Conservation (phyloP, 169 alveolate species). For the Plasmodium gonderi region DNA sequence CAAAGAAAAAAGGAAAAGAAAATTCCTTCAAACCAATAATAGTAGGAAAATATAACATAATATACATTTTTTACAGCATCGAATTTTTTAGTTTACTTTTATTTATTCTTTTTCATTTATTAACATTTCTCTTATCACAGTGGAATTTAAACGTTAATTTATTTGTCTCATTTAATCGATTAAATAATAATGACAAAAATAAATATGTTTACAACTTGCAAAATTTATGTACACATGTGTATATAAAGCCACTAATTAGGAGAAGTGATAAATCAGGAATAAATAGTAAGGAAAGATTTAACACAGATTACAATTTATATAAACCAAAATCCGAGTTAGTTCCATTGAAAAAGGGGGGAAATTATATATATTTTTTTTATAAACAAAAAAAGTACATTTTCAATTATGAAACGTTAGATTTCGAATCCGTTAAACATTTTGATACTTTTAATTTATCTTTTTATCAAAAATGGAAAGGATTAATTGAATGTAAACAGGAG, state of each 20-base stretch:
- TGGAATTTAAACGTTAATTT: slow-evolving; percentile 40
- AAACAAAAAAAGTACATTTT: slow-evolving; percentile 80
- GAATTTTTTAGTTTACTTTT: slow-evolving; percentile 46
- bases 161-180: not conserved
- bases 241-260: slow-evolving; percentile 23
- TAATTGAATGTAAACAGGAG: slow-evolving; percentile 27
- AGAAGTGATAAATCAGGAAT: not conserved
- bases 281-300: slow-evolving; percentile 30
- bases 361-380: slow-evolving; percentile 74
- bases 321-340: slow-evolving; percentile 63
- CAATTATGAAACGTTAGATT: slow-evolving; percentile 55
- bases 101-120: slow-evolving; percentile 35
- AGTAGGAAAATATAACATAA: slow-evolving; percentile 58
- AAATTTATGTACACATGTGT: slow-evolving; percentile 54
- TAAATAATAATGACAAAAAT: not conserved
- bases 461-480: slow-evolving; percentile 79
- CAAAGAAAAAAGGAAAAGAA: not conserved
- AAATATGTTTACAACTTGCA: slow-evolving; percentile 33
- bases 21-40: slow-evolving; percentile 47
- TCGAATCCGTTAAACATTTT: slow-evolving; percentile 82
- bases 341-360: slow-evolving; percentile 64
- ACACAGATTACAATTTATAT: slow-evolving; percentile 47
- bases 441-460: slow-evolving; percentile 73
- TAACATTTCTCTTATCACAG: slow-evolving; percentile 42
- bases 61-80: slow-evolving; percentile 56